phyloP scores from a whole-genome alignment of 768 basidiomycete genomes.

The Coprinopsis cinerea region DNA sequence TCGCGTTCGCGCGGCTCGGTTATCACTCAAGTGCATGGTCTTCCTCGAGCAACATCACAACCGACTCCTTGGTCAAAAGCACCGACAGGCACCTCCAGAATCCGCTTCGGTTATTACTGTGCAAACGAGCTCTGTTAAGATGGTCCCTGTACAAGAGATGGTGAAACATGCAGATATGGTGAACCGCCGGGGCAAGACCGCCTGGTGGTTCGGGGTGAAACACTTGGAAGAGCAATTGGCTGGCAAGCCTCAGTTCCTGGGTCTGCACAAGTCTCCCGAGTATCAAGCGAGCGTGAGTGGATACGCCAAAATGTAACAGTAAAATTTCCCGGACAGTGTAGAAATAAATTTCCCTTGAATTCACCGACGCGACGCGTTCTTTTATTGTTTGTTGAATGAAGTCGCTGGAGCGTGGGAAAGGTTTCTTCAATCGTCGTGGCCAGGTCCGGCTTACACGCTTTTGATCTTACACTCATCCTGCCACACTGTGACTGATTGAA shows the following conservation, averaged over 20 bases:
- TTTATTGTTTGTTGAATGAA: slow-evolving; percentile 22
- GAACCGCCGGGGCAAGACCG: slow-evolving; percentile 70
- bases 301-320: slow-evolving; percentile 11
- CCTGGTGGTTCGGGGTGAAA: slow-evolving; percentile 75
- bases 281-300: slow-evolving; percentile 9
- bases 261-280: slow-evolving; percentile 23
- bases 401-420: too few relatives aligned
- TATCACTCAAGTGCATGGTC: slow-evolving; percentile 88
- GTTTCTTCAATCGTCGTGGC: too few relatives aligned
- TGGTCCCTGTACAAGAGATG: slow-evolving; percentile 85
- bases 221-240: slow-evolving; percentile 70
- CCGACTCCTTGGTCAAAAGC: slow-evolving; percentile 40
- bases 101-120: slow-evolving; percentile 90
- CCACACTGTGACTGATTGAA: too few relatives aligned
- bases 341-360: neutral
- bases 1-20: slow-evolving; percentile 83
- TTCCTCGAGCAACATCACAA: slow-evolving; percentile 86
- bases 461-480: slow-evolving; percentile 21
- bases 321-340: neutral
- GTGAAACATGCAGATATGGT: slow-evolving; percentile 84
- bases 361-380: slow-evolving; percentile 2
- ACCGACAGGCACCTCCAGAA: slow-evolving; percentile 51
- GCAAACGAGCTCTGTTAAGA: slow-evolving; percentile 71
- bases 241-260: slow-evolving; percentile 54
- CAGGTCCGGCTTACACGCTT: slow-evolving; percentile 18